Evolutionary conservation across 345 rosid genomes (phyloP), one percentile per base, ranked within the genome.

Genomic region (Aquilaria yunnanensis): DNA sequence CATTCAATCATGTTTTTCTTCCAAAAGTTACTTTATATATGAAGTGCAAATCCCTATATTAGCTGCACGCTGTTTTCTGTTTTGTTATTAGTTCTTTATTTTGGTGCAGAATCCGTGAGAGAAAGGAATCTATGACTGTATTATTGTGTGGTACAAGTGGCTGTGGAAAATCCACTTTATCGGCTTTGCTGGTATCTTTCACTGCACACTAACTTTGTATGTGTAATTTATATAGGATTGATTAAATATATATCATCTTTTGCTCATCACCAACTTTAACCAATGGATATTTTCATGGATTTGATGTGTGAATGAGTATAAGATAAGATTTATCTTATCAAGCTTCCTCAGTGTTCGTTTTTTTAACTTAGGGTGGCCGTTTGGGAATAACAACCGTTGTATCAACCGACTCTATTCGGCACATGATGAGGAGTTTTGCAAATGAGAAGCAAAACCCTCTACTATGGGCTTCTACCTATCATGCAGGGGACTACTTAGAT

Each of bases 71-170:
- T 16, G 23, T 16, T 65, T 11, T 14, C 53, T 64, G 32, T 31
- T 60, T 14, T 47, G 31, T 12, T 56, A 64, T 49, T 12, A 54
- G 32, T 63, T 32, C 58, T 64, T 52, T 66, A 12, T 72, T 71
- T 59, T 72, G 70, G 67, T 52, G 85, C 91, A 94, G 99, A 84
- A 84, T 91, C 75, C 88, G 97, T 58, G 99, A 94, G 78, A 91
- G 85, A 85, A 94, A 89, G 76, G 96, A 94, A 76, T 94, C 97
- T 72, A 85, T 89, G 60, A 95, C 99, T 64, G 87, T 95, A 71
- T 83, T 95, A 67, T 72, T 95, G 78, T 95, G 99, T 69, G 99
- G 99, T 60, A 95, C 99, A 49, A 95, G 99, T 70, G 99, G 99
- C 74, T 95, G 99, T 80, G 97, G 99, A 43, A 95, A 95, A 83